Percentiles rank a stretch among this genome's conserved stretches.
phyloP scores from a whole-genome alignment of 352 stramenopile species.

The Phytophthora ramorum region DNA sequence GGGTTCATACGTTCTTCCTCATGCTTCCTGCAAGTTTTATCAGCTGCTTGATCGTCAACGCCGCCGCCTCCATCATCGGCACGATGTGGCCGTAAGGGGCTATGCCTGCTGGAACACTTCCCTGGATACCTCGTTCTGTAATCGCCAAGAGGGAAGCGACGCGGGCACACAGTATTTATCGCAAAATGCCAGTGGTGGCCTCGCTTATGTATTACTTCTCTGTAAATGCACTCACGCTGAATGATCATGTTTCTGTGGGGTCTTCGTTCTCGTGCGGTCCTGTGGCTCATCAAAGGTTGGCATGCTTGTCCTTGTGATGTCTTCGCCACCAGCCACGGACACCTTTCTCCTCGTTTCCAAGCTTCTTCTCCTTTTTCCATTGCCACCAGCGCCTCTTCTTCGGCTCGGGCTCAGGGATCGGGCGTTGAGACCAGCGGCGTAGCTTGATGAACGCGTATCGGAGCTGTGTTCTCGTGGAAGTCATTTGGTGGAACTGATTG shows the following conservation, averaged over 20 bases:
- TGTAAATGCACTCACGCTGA: constrained; percentile 34
- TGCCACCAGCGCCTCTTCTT: constrained; percentile 37
- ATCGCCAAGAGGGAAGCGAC: constrained; percentile 14
- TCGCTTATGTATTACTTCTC: constrained; percentile 41
- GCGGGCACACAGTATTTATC: constrained; percentile 32
- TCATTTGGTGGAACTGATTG: constrained; percentile 78
- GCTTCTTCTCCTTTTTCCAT: constrained; percentile 21
- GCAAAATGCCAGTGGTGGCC: constrained; percentile 28
- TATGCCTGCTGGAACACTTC: constrained; percentile 18
- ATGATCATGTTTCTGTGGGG: constrained; percentile 2
- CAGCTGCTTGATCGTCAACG: constrained; percentile 84
- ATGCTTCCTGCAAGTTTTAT: constrained; percentile 84
- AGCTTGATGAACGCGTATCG: constrained; percentile 70
- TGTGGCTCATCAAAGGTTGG: constrained; percentile 13
- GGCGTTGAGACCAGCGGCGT: constrained; percentile 48
- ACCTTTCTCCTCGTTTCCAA: constrained; percentile 20
- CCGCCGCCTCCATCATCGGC: constrained; percentile 70
- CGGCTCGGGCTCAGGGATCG: constrained; percentile 21
- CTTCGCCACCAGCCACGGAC: constrained; percentile 28
- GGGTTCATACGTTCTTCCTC: constrained; percentile 81
- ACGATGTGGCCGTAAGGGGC: constrained; percentile 73
- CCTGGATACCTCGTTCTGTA: constrained; percentile 13
- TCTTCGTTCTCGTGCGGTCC: neutral
- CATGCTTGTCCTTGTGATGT: constrained; percentile 35
- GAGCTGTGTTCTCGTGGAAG: constrained; percentile 59